Evolutionary conservation across 495 filamentous ascomycete genomes (phyloP).

Genomic region (Aspergillus saccharolyticus): DNA sequence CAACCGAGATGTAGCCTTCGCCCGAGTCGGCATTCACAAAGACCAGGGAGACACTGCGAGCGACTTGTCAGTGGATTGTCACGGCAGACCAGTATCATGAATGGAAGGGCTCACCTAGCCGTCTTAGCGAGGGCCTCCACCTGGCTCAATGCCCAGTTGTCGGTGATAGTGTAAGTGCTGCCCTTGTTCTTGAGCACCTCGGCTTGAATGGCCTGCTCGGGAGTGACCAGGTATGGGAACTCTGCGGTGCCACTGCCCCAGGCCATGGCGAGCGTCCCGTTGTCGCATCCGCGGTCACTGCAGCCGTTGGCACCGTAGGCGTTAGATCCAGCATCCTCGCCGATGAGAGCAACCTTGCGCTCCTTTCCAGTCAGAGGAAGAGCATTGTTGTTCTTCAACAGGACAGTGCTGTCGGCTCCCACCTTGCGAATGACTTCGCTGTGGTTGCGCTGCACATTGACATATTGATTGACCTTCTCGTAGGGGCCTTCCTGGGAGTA

Average conservation of each 20-base stretch:
- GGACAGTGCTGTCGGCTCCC: slow-evolving; percentile 71
- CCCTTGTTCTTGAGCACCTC: slow-evolving; percentile 55
- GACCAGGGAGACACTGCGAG: slow-evolving; percentile 60
- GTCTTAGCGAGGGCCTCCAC: slow-evolving; percentile 60
- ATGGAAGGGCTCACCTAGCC: slow-evolving; percentile 35
- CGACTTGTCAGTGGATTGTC: slow-evolving; percentile 5
- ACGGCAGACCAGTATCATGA: not conserved
- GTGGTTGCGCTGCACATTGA: slow-evolving; percentile 79
- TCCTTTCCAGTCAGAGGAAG: slow-evolving; percentile 74
- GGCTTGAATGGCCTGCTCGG: slow-evolving; percentile 76
- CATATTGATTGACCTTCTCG: slow-evolving; percentile 72
- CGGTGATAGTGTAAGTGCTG: slow-evolving; percentile 63
- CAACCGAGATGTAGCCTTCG: slow-evolving; percentile 79
- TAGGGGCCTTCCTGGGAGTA: slow-evolving; percentile 51
- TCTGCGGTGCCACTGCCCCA: slow-evolving; percentile 90
- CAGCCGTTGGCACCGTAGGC: slow-evolving; percentile 81
- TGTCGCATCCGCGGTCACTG: slow-evolving; percentile 73
- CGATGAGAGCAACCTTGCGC: slow-evolving; percentile 73
- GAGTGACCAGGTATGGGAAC: slow-evolving; percentile 88
- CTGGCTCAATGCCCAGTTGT: slow-evolving; percentile 62
- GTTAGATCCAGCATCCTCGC: slow-evolving; percentile 78
- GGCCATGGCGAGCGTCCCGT: slow-evolving; percentile 85
- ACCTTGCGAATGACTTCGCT: slow-evolving; percentile 64
- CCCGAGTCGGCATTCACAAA: slow-evolving; percentile 87
- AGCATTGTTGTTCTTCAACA: slow-evolving; percentile 78